Evolutionary conservation across 2,329 filamentous ascomycete species (phyloP).

Genomic region (Paracoccidioides brasiliensis): DNA sequence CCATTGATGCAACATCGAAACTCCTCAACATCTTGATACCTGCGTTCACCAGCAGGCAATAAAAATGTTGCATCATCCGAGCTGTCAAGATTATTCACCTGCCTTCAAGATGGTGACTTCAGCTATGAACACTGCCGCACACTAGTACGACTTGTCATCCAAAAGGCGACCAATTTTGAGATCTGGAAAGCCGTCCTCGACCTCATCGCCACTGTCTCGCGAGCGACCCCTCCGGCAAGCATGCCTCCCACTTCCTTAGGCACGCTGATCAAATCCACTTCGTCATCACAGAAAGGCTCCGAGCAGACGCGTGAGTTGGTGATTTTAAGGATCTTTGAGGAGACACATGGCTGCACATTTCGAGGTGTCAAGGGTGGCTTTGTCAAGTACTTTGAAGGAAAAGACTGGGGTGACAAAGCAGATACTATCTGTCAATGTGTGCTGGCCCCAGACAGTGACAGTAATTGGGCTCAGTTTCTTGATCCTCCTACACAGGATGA

Average conservation of each 20-base stretch:
- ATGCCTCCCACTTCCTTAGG: conserved; percentile 4
- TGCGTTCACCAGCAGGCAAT: conserved; percentile 3
- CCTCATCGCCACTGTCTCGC: conserved; percentile 7
- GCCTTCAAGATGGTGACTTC: conserved; percentile 2
- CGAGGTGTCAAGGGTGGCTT: conserved; percentile 10
- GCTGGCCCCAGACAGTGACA: too few relatives aligned
- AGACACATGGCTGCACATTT: conserved; percentile 10
- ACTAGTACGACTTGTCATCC: conserved; percentile 8
- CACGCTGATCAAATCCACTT: conserved; percentile 7
- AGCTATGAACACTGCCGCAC: conserved; percentile 6
- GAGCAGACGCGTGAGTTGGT: conserved; percentile 12
- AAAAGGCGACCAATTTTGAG: conserved; percentile 8
- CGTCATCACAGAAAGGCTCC: conserved; percentile 8
- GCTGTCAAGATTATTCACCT: conserved; percentile 2
- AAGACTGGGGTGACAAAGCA: conserved; percentile 8
- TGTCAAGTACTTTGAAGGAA: conserved; percentile 14
- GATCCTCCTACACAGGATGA: too few relatives aligned
- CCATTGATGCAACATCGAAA: not conserved
- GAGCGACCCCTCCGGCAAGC: conserved; percentile 3
- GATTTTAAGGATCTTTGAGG: conserved; percentile 11
- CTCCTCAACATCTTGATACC: too few relatives aligned
- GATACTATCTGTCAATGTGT: too few relatives aligned
- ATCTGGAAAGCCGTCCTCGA: conserved; percentile 10
- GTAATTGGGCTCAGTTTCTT: too few relatives aligned
- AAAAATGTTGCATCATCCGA: conserved; percentile 4